Base-by-base conservation (phyloP, 768 basidiomycete genomes). In the Boletus pseudo-olivaceus region DNA sequence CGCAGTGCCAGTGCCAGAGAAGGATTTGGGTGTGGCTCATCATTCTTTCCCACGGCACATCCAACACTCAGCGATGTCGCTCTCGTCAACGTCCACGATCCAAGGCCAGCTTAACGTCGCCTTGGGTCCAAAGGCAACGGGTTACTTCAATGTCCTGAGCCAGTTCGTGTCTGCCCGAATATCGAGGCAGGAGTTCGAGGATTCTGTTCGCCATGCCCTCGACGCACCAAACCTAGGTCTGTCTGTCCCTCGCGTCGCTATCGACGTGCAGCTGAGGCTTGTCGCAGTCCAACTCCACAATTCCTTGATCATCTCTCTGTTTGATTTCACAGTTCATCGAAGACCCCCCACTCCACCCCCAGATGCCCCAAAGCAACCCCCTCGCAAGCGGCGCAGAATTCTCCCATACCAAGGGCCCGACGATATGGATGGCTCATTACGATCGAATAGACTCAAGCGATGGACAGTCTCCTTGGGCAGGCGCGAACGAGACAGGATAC, bases 251-350 rank as follows among this genome's bases (percentile, higher is more conserved):
- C 44, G 27, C 48, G 19, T 15, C 27, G 7, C 26, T 19, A 19
- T 43, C 35, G 15, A 30, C 39, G 11, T 11, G 17, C n/a, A 12
- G 29, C 62, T 63, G 23, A 66, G 53, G 26, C 27, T 55, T 32
- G 53, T 10, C 40, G n/a, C 56, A 86, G 87, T 90, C 29, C 88
- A 90, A 68, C 73, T 91, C 2, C 90, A 93, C 66, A 93, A 93
- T 68, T 84, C 90, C 11, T 76, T 93, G 32, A 84, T 93, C 34
- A 90, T 92, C 30, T 90, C 90, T 2, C 70, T 93, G 15, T 89
- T 92, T 57, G 89, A 90, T 68, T 86, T 87, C 23, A 88, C 88
- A 2, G 82, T 82, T 0, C 82, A 86, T 60, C 82, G 85, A 60
- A 80, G 86, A 39, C 82, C 82, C 2, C 80, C 81, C 0, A 83